Conservation (phyloP, 352 stramenopile genomes). For the Thalassiosira livingstoniorum region DNA sequence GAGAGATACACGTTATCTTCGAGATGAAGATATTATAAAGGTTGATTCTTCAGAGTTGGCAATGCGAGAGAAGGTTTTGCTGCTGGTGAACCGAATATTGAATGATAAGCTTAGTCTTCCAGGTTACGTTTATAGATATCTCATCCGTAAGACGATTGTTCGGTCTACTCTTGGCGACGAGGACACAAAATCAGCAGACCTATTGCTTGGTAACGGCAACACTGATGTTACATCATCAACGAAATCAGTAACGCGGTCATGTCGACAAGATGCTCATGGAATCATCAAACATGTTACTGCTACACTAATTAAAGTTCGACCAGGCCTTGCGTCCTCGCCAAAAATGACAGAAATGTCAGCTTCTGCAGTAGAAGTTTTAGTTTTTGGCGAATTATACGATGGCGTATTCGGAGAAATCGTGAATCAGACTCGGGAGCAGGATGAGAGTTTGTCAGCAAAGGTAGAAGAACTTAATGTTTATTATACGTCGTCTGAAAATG, state of each 20-base stretch:
- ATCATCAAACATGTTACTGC: constrained; percentile 85
- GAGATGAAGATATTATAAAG: constrained; percentile 79
- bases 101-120: constrained; percentile 82
- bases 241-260: constrained; percentile 16
- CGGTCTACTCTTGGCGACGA: constrained; percentile 39
- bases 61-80: constrained; percentile 78
- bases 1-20: constrained; percentile 57
- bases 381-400: constrained; percentile 84
- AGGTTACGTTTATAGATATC: constrained; percentile 75
- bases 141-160: constrained; percentile 68
- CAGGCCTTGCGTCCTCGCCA: constrained; percentile 68
- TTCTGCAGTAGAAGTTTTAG: constrained; percentile 75
- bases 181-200: neutral
- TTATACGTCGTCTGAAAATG: neutral
- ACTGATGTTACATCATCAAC: constrained; percentile 8
- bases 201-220: neutral
- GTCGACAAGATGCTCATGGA: constrained; percentile 77
- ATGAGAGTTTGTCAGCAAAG: constrained; percentile 65
- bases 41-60: constrained; percentile 75
- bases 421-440: constrained; percentile 61
- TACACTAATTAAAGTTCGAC: constrained; percentile 75
- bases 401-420: constrained; percentile 81
- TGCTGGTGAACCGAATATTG: constrained; percentile 77
- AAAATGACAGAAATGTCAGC: constrained; percentile 80
- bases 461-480: constrained; percentile 55